phyloP scores from a whole-genome alignment of 2,329 filamentous ascomycete species.

The Cephalotrichum gorgonifer region DNA sequence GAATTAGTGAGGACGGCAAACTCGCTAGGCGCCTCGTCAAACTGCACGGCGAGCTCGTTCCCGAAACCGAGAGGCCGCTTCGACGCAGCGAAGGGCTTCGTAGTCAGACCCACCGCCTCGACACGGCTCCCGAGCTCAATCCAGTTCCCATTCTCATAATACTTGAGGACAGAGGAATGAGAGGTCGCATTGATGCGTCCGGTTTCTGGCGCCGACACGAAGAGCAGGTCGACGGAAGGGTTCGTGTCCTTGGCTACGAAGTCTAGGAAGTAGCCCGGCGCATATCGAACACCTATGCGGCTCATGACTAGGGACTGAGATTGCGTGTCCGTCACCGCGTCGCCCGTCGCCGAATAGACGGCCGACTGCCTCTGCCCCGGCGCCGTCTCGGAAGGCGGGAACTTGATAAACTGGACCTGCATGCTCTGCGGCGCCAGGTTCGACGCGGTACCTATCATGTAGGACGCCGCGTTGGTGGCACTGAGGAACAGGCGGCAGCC shows the following conservation, averaged over 20 bases:
- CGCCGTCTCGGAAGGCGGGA: slow-evolving; percentile 52
- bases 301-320: slow-evolving; percentile 39
- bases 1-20: slow-evolving; percentile 87
- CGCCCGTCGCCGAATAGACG: slow-evolving; percentile 21
- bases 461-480: slow-evolving; percentile 67
- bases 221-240: slow-evolving; percentile 57
- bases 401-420: slow-evolving; percentile 95
- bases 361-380: slow-evolving; percentile 13
- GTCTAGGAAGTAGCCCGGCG: slow-evolving; percentile 86
- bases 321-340: slow-evolving; percentile 33
- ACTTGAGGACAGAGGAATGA: slow-evolving; percentile 43
- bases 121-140: slow-evolving; percentile 62
- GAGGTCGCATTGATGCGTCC: slow-evolving; percentile 63
- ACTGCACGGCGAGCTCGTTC: slow-evolving; percentile 94
- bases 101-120: slow-evolving; percentile 70
- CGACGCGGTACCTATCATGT: slow-evolving; percentile 49
- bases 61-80: slow-evolving; percentile 69
- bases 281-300: slow-evolving; percentile 50
- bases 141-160: slow-evolving; percentile 73
- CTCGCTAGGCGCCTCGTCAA: slow-evolving; percentile 71
- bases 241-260: slow-evolving; percentile 58
- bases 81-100: slow-evolving; percentile 60
- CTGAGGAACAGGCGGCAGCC: slow-evolving; percentile 90
- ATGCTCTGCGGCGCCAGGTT: slow-evolving; percentile 76
- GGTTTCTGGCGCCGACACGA: slow-evolving; percentile 79